phyloP scores from a whole-genome alignment of 208 protist genomes.

The Herpetomonas samuelpessoai region DNA sequence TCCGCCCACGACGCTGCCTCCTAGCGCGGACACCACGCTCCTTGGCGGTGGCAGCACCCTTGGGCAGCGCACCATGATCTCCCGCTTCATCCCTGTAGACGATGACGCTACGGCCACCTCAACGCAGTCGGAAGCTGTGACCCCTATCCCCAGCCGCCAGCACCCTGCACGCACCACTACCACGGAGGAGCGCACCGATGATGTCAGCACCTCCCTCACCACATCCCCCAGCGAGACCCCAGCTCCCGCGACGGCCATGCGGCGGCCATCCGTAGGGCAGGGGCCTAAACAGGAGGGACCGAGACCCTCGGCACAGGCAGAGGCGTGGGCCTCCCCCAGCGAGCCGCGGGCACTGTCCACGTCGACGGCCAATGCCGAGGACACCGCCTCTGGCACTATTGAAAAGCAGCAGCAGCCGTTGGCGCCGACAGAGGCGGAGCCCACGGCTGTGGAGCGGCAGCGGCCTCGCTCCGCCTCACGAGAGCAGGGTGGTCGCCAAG shows the following conservation, averaged over 20 bases:
- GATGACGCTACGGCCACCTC: slow-evolving; percentile 7
- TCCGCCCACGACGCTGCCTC: not conserved
- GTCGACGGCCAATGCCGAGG: not conserved
- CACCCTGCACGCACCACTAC: not conserved
- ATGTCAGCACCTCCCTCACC: slow-evolving; percentile 12
- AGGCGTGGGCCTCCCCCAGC: not conserved
- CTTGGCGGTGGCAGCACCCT: slow-evolving; percentile 7
- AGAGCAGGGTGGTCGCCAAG: no score
- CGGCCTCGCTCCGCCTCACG: no score
- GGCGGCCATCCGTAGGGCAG: no score
- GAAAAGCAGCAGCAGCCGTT: not conserved
- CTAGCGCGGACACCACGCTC: not conserved
- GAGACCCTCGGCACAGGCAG: not conserved
- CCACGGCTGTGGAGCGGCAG: not conserved
- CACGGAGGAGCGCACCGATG: slow-evolving; percentile 22
- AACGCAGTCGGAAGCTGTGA: slow-evolving; percentile 17
- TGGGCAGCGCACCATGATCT: slow-evolving; percentile 18
- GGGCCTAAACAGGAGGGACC: no score
- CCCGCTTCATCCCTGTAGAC: slow-evolving; percentile 36
- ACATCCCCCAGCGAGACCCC: slow-evolving; percentile 1
- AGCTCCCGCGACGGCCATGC: not conserved
- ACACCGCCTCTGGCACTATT: not conserved
- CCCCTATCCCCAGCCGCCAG: slow-evolving; percentile 7
- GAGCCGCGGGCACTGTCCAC: not conserved
- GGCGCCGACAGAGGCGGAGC: not conserved